Conservation (phyloP, 805 yeast species). For the Teunomyces cretensis region DNA sequence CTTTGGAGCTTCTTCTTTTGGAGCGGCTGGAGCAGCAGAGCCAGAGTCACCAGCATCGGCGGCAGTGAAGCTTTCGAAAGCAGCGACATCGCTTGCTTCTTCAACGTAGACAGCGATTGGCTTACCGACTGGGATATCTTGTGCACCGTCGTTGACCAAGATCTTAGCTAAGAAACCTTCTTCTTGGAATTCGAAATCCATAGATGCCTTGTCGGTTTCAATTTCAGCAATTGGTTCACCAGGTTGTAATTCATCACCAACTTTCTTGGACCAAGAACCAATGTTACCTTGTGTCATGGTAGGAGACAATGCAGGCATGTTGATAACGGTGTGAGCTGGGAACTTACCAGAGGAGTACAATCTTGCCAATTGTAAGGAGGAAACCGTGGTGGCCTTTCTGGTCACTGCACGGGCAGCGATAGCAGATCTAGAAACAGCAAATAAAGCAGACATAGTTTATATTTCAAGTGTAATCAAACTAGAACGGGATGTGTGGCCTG, state of each 20-base stretch:
- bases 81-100: conserved; percentile 77
- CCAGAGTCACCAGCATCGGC: conserved; percentile 66
- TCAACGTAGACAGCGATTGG: conserved; percentile 98
- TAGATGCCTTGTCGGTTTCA: conserved; percentile 96
- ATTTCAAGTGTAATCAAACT: conserved; percentile 1
- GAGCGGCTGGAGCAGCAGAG: conserved; percentile 24
- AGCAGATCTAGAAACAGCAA: conserved; percentile 34
- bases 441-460: conserved; percentile 33
- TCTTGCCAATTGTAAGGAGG: conserved; percentile 34
- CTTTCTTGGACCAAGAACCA: conserved; percentile 84
- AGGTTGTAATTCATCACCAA: conserved; percentile 84
- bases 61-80: conserved; percentile 81
- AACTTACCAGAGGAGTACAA: conserved; percentile 48
- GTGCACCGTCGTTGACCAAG: conserved; percentile 77
- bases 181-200: conserved; percentile 98
- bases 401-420: conserved; percentile 21
- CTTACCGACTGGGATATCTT: conserved; percentile 89
- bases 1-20: conserved; percentile 39
- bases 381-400: conserved; percentile 12
- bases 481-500: conserved; percentile 2
- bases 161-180: conserved; percentile 92
- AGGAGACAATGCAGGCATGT: conserved; percentile 99
- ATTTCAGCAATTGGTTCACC: conserved; percentile 96
- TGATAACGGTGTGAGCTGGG: conserved; percentile 84
- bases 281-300: conserved; percentile 97